These are phyloP conservation scores for Geranium rotundifolium DNA, from an alignment of 345 rosid genomes.

Conservation along the genomic window DNA sequence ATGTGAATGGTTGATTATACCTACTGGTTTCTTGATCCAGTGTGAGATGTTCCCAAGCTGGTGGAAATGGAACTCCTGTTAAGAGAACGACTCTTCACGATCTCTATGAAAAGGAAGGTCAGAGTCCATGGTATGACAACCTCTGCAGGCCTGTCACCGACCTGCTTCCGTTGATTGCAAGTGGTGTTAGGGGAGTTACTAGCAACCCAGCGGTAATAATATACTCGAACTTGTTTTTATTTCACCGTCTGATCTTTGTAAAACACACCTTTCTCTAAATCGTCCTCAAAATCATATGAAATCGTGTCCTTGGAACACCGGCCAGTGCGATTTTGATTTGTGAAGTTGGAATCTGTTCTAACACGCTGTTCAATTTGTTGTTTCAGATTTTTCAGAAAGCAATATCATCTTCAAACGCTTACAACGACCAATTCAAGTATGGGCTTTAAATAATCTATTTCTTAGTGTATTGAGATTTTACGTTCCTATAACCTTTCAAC, in stretches of 20 bases:
- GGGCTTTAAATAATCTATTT: neutral
- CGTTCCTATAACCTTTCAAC: neutral
- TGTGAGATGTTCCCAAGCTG: conserved; percentile 54
- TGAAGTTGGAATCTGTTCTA: neutral
- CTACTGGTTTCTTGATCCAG: conserved; percentile 19
- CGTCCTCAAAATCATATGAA: neutral
- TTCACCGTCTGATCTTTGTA: neutral
- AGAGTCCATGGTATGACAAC: conserved; percentile 99
- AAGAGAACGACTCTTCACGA: conserved; percentile 79
- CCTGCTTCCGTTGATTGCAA: conserved; percentile 70
- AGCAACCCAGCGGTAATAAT: conserved; percentile 91
- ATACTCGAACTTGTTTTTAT: neutral
- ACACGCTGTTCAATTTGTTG: conserved; percentile 5
- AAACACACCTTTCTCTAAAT: no score
- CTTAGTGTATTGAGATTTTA: neutral
- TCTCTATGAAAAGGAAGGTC: conserved; percentile 84
- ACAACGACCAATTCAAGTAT: conserved; percentile 92
- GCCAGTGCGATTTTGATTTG: neutral
- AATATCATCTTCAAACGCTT: conserved; percentile 88
- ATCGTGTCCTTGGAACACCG: neutral
- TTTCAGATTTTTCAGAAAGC: conserved; percentile 98
- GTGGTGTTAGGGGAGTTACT: conserved; percentile 97
- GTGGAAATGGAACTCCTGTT: conserved; percentile 43
- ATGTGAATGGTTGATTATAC: neutral
- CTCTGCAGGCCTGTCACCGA: conserved; percentile 93